Evolutionary conservation across 768 basidiomycete species (phyloP), one percentile per base, ranked within the genome.

Genomic region (Boletus huronensis): DNA sequence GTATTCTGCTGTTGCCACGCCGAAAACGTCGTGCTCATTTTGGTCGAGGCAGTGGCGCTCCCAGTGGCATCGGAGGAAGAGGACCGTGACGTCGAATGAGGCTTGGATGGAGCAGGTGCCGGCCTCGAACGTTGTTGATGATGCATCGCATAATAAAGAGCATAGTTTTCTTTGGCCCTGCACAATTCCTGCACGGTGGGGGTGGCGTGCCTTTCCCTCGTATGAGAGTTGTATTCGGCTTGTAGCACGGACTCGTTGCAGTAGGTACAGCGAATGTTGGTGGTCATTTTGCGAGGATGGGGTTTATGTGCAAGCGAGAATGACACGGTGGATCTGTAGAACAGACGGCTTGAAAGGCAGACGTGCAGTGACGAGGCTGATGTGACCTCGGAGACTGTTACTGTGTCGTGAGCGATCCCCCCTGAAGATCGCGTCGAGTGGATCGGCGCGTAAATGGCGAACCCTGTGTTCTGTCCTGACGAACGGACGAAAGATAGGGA

Each of bases 11-110:
- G 47, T n/a, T 57, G 49, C 68, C 66, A 70, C 6, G 52, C 58
- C 3, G 61, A 54, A 21, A 70, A 68, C 10, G 47, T 52, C 2
- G 53, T 56, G 39, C 53, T 68, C 54, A 50, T 48, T 5, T 50
- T 46, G 26, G 11, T 42, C 1, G 49, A 19, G 14, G 32, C 9
- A 6, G 43, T 2, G 28, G 32, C 40, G 28, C 52, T 54, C 5
- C 31, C 51, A 17, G 38, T 49, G 42, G 29, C 4, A 21, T 25
- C 47, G n/a, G 59, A 39, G 25, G 56, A 46, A 5, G 55, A 19
- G n/a, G 57, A 5, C n/a, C n/a, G n/a, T n/a, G n/a, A n/a, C 38
- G 31, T 2, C 35, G 26, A 10, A 26, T 28, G 16, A 11, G 40
- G 31, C 6, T 43, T 49, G 41, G 45, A 8, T 10, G 48, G 0